Evolutionary conservation across 257 asterid species (phyloP).

Genomic region (Solanum pennellii): DNA sequence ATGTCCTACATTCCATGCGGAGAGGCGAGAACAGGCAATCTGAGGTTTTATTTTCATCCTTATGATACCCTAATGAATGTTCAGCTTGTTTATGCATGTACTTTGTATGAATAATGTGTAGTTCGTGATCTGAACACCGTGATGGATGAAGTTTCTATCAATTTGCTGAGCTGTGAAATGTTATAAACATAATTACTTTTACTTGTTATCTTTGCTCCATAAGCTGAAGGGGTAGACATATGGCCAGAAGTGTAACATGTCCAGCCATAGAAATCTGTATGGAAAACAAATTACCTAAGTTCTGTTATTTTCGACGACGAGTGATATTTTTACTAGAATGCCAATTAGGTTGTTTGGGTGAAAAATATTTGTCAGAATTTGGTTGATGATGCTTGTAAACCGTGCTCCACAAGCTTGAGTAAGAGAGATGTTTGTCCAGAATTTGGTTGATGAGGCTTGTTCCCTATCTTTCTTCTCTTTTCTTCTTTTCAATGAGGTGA

Average conservation of each 20-base stretch:
- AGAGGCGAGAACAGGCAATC: conserved; percentile 49
- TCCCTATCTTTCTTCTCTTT: not conserved
- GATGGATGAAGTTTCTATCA: not conserved
- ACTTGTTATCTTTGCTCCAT: not conserved
- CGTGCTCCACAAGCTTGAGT: not conserved
- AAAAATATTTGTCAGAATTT: not conserved
- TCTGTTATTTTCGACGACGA: not conserved
- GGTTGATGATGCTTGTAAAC: not conserved
- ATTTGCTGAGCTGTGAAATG: not conserved
- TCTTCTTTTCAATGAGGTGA: not conserved
- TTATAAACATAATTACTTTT: not conserved
- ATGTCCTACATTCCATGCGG: conserved; percentile 64
- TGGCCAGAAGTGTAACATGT: not conserved
- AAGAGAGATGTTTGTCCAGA: not conserved
- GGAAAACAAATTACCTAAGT: not conserved
- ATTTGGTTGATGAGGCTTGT: not conserved
- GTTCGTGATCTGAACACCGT: not conserved
- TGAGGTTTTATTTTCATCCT: conserved; percentile 46
- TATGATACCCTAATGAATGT: not conserved
- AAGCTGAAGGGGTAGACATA: not conserved
- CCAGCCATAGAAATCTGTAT: not conserved
- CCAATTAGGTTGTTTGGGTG: not conserved
- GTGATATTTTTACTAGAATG: not conserved
- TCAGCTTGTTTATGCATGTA: not conserved
- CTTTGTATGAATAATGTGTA: not conserved